Conservation (phyloP, 306 rosid species). For the Gastrolobium bilobum region DNA sequence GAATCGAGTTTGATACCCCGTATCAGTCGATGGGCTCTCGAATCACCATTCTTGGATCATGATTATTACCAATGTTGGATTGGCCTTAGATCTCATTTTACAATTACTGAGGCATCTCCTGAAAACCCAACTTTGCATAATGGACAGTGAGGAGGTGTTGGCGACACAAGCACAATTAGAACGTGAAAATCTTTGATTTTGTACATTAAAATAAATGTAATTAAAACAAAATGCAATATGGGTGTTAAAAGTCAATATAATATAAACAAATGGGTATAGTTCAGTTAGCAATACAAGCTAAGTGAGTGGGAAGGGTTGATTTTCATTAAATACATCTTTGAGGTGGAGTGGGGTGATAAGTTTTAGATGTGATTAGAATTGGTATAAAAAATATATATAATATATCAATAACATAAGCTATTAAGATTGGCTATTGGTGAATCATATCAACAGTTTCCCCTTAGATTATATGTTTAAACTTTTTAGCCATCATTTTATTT, state of each 20-base stretch:
- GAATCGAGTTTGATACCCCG: slow-evolving; percentile 91
- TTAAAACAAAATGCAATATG: neutral
- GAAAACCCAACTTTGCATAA: slow-evolving; percentile 31
- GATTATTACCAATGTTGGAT: slow-evolving; percentile 97
- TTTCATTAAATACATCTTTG: too few species aligned
- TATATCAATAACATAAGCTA: neutral
- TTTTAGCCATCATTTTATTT: too few species aligned
- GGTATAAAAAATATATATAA: too few species aligned
- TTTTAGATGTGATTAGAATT: too few species aligned
- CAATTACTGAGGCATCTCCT: slow-evolving; percentile 23
- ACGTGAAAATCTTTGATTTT: slow-evolving; percentile 4
- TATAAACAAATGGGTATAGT: too few species aligned
- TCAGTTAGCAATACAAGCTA: too few species aligned
- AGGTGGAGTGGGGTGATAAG: too few species aligned
- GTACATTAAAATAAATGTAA: slow-evolving; percentile 28
- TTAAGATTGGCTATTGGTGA: neutral
- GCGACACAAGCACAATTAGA: neutral
- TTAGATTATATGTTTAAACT: too few species aligned
- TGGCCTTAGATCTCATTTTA: slow-evolving; percentile 83
- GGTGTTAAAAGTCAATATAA: neutral
- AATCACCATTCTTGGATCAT: slow-evolving; percentile 81
- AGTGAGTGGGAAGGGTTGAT: too few species aligned
- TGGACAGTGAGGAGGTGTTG: slow-evolving; percentile 21
- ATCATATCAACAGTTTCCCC: too few species aligned
- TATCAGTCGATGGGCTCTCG: slow-evolving; percentile 73